These are phyloP conservation scores for Oehlia diaphana DNA, from an alignment of 192 early-diverging fungal genomes.

Conservation along the genomic window DNA sequence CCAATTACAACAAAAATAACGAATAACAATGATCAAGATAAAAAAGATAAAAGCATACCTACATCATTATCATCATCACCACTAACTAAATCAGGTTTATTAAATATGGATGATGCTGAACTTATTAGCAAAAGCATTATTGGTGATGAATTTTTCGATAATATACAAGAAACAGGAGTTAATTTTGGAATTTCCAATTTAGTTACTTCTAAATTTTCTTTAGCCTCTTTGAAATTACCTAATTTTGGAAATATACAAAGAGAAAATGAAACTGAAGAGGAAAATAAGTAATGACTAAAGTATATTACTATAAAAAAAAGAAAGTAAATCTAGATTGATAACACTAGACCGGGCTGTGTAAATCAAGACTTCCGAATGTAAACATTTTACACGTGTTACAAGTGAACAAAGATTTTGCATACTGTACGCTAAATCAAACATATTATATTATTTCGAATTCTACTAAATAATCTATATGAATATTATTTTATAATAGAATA, in stretches of 20 bases:
- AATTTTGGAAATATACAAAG: neutral
- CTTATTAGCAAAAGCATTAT: neutral
- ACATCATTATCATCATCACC: neutral
- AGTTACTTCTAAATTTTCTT: slow-evolving; percentile 7
- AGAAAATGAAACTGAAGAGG: neutral
- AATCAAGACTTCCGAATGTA: no score
- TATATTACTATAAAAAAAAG: no score
- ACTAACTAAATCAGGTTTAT: neutral
- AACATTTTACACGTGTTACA: no score
- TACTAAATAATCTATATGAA: no score
- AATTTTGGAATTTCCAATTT: neutral
- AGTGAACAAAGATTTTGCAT: no score
- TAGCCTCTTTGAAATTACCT: neutral
- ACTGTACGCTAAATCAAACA: no score
- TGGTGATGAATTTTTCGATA: neutral
- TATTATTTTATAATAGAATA: no score
- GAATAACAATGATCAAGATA: neutral
- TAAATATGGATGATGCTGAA: neutral
- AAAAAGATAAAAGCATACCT: neutral
- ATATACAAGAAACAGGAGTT: neutral
- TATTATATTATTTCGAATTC: no score
- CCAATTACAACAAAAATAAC: neutral
- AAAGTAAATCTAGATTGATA: no score
- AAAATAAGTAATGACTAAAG: neutral
- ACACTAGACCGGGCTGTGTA: no score